Conservation (phyloP, 1,139 yeast species). For the Ogataea hybrid region DNA sequence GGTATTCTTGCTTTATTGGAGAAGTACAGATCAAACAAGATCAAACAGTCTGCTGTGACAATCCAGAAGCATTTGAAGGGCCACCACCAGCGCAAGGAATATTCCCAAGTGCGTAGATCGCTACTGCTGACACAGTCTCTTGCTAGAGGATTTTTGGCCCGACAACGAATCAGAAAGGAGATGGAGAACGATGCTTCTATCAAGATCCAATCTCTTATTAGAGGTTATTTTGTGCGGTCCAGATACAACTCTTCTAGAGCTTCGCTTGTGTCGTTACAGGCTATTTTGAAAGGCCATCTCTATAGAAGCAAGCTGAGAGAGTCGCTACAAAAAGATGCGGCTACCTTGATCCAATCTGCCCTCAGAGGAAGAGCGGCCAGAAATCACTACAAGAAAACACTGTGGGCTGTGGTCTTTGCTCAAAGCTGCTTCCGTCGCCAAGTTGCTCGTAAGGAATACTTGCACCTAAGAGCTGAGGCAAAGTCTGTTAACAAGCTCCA, state of each 20-base stretch:
- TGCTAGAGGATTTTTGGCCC: constrained; percentile 60
- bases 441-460: constrained; percentile 65
- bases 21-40: constrained; percentile 76
- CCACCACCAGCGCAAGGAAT: constrained; percentile 60
- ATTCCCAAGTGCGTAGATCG: constrained; percentile 53
- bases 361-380: constrained; percentile 61
- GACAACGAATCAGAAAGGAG: constrained; percentile 56
- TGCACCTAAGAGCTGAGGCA: constrained; percentile 72
- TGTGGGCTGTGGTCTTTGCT: constrained; percentile 59
- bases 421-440: constrained; percentile 81
- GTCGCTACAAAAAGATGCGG: constrained; percentile 48
- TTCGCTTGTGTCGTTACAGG: constrained; percentile 63
- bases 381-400: constrained; percentile 39
- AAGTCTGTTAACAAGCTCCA: constrained; percentile 86
- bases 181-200: constrained; percentile 66
- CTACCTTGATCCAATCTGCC: constrained; percentile 65
- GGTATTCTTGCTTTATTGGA: constrained; percentile 95
- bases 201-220: constrained; percentile 65
- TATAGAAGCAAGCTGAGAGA: constrained; percentile 39
- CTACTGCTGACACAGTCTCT: constrained; percentile 59
- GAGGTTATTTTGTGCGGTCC: constrained; percentile 61
- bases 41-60: constrained; percentile 72
- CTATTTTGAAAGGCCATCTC: constrained; percentile 61
- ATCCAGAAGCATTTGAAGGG: constrained; percentile 85
- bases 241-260: constrained; percentile 42